Percentiles rank a stretch among this genome's conserved stretches.
These are phyloP conservation scores for Globisporangium emineosum DNA, from an alignment of 352 stramenopile genomes.

Conservation along the genomic window DNA sequence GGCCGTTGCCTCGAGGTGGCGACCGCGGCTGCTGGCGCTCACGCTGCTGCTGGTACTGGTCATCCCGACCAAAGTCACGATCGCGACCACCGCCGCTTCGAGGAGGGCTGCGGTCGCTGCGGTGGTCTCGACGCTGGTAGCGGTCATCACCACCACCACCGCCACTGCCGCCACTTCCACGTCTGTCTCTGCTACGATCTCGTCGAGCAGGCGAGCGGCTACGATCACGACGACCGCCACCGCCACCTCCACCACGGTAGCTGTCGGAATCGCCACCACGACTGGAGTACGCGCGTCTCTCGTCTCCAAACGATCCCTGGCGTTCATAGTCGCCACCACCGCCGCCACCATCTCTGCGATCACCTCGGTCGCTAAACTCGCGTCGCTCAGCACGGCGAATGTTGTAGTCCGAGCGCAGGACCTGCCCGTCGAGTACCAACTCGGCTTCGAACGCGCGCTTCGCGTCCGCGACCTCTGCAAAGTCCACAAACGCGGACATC, in stretches of 20 bases:
- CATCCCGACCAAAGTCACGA: constrained; percentile 1
- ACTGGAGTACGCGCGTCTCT: not conserved
- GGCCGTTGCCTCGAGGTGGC: constrained; percentile 4
- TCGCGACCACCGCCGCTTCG: constrained; percentile 1
- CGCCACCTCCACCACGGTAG: not conserved
- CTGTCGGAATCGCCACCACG: constrained; percentile 4
- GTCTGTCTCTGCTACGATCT: constrained; percentile 13
- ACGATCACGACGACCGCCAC: constrained; percentile 12
- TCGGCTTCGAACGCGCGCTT: constrained; percentile 41
- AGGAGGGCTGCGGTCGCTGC: constrained; percentile 12
- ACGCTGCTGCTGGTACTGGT: not conserved
- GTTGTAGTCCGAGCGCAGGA: constrained; percentile 57
- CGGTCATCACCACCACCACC: not conserved
- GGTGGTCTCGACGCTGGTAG: constrained; percentile 6
- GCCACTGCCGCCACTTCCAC: not conserved
- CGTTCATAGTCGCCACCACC: not conserved
- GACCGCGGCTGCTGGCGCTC: not conserved
- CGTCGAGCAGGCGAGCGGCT: constrained; percentile 14
- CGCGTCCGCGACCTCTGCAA: constrained; percentile 33
- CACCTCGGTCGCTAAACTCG: not conserved
- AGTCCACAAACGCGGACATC: constrained; percentile 73
- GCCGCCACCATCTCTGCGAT: not conserved
- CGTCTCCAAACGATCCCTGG: constrained; percentile 1
- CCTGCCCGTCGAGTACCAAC: constrained; percentile 38
- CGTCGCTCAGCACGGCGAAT: constrained; percentile 24